Evolutionary conservation across 306 rosid genomes (phyloP), one percentile per base, ranked within the genome.

Genomic region (Adenanthera pavonina): DNA sequence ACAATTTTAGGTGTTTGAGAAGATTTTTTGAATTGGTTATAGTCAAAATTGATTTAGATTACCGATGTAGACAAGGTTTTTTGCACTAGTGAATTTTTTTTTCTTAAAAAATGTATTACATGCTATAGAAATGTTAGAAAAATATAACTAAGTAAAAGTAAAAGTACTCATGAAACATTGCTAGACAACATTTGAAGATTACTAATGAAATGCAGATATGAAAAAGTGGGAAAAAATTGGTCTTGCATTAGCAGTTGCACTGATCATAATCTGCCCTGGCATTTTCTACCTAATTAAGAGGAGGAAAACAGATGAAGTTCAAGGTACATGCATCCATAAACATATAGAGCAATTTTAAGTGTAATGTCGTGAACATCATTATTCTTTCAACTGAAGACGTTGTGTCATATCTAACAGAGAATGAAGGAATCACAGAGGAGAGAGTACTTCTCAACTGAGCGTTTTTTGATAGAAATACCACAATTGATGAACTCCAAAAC

Each of bases 211-310:
- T 74, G 57, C 80, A 76, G 80, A 30, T 33, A 38, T 34, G 40
- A 51, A 74, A 67, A 51, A 74, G 72, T 74, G 84, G 75, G 52
- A 64, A 51, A 51, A 2, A 51, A 3, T 3, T 19, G 61, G 82
- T 47, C 6, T 43, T 44, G 14, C 64, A 8, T 4, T 64, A 5
- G 79, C 12, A 49, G 16, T 64, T 1, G 57, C 14, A 38, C 7
- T 33, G 14, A 20, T 71, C 49, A 36, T 77, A 61, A 30, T 60
- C 25, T 5, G 66, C 70, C 38, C 65, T 20, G 36, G 16, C 35
- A 36, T 79, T 25, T 20, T 69, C 30, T 67, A 19, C 46, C 33
- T 53, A 9, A 44, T 25, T 34, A 34, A 15, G 15, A 7, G 16
- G 40, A 74, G 77, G 75, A 83, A 70, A 74, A 74, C 16, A 73